Conservation (phyloP, 192 early-diverging fungal genomes). For the Lobosporangium transversale region DNA sequence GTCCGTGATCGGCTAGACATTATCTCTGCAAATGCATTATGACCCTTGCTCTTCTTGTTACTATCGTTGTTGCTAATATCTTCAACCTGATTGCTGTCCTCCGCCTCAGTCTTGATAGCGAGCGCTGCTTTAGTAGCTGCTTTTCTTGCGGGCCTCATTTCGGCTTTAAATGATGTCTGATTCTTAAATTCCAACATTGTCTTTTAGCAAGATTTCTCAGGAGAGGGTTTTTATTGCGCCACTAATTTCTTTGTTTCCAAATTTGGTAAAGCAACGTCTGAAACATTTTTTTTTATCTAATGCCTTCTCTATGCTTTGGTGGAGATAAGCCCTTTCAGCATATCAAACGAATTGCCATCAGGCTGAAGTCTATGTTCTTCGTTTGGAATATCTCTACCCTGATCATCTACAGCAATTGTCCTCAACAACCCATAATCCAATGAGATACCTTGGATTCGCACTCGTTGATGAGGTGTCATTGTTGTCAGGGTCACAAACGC, state of each 20-base stretch:
- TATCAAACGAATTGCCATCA: conserved; percentile 98
- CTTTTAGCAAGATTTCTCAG: too few species aligned
- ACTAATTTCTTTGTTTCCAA: too few species aligned
- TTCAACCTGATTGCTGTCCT: conserved; percentile 3
- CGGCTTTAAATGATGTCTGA: too few species aligned
- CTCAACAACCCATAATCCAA: conserved; percentile 76
- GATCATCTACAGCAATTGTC: conserved; percentile 68
- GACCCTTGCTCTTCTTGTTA: background rate
- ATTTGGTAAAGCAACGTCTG: too few species aligned
- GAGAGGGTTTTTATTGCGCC: too few species aligned
- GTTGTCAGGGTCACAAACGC: conserved; percentile 43
- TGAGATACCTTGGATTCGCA: conserved; percentile 81
- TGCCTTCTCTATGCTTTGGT: conserved; percentile 64
- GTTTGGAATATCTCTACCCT: conserved; percentile 36
- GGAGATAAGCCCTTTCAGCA: conserved; percentile 91
- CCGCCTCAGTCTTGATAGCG: conserved; percentile 31
- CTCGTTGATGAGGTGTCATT: conserved; percentile 48
- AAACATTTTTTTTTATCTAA: too few species aligned
- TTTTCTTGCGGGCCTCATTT: conserved; percentile 15
- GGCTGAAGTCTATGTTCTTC: conserved; percentile 84
- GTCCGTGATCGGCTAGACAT: conserved; percentile 14
- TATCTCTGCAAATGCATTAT: conserved; percentile 33
- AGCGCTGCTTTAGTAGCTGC: conserved; percentile 40
- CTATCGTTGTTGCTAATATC: background rate
- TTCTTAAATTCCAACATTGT: too few species aligned